phyloP scores from a whole-genome alignment of 2,329 filamentous ascomycete genomes.

The Atkinsonella texensis region DNA sequence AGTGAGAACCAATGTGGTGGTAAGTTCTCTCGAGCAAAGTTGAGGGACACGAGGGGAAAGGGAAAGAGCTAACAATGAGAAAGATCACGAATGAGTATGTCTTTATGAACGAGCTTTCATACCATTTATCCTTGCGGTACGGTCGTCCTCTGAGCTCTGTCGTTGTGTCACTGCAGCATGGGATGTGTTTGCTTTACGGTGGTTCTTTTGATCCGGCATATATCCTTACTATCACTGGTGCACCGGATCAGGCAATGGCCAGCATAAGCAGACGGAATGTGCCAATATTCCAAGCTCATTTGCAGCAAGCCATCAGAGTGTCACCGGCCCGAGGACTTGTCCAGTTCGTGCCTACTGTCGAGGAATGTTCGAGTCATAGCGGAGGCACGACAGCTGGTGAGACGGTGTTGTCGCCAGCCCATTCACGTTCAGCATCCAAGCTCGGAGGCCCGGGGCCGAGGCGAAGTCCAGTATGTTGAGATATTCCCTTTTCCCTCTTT shows the following conservation, averaged over 20 bases:
- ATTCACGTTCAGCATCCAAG: neutral
- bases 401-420: conserved; percentile 13
- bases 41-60: neutral
- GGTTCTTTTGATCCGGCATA: conserved; percentile 72
- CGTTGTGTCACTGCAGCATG: conserved; percentile 64
- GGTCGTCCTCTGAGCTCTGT: conserved; percentile 62
- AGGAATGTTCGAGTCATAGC: conserved; percentile 60
- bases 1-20: conserved; percentile 21
- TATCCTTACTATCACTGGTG: conserved; percentile 58
- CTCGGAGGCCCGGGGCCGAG: neutral
- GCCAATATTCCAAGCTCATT: conserved; percentile 61
- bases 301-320: conserved; percentile 60
- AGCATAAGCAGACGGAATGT: conserved; percentile 73
- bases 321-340: conserved; percentile 55
- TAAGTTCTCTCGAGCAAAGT: conserved; percentile 6
- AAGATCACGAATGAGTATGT: conserved; percentile 65
- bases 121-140: conserved; percentile 63
- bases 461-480: neutral
- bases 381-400: conserved; percentile 59
- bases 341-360: conserved; percentile 55
- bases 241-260: conserved; percentile 56
- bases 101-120: conserved; percentile 62
- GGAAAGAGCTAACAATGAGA: neutral
- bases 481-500: neutral
- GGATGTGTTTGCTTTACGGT: conserved; percentile 61